Base-by-base conservation (phyloP, 441 rosid species). In the Gossypium davidsonii region DNA sequence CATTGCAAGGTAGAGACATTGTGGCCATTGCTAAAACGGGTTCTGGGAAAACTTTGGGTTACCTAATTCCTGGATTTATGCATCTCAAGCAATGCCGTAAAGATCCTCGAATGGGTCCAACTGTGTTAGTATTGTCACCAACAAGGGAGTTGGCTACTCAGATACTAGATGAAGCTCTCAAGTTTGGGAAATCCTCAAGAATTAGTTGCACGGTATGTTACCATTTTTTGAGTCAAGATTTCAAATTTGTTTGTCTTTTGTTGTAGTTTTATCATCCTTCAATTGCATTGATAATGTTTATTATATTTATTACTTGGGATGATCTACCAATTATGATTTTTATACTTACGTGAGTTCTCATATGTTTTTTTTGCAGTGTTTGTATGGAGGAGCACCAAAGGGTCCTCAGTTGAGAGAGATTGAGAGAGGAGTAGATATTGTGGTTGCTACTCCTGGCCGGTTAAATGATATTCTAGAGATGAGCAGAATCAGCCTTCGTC, bases 11-110 rank as follows among this genome's bases (percentile, higher is more conserved):
- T 81, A 89, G 92, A 80, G 98, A 96, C 81, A 93, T 93, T 7
- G 98, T 96, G 67, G 99, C 99, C 78, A 81, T 96, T 80, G 99
- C 98, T 21, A 96, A 93, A 85, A 96, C 98, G 21, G 98, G 99
- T 74, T 96, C 99, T 0, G 99, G 99, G 44, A 96, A 96, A 89
- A 96, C 99, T 12, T 78, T 93, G 82, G 99, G 99, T 68, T 96
- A 96, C 87, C 85, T 96, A 34, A 28, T 93, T 73, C 99, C 98
- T 46, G 91, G 94, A 23, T 96, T 90, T 78, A 28, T 65, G 70
- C 98, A 90, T 83, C 88, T 96, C 73, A 91, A 89, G 87, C 88
- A 89, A 53, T 60, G 79, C 78, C 78, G 77, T 9, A 96, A 88
- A 76, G 79, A 90, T 71, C 84, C 97, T 57, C 87, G 78, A 67